A percentile compares a stretch with the other conserved stretches of the same genome.
These are phyloP conservation scores for Candida koratica DNA, from an alignment of 805 yeast genomes.

Conservation along the genomic window DNA sequence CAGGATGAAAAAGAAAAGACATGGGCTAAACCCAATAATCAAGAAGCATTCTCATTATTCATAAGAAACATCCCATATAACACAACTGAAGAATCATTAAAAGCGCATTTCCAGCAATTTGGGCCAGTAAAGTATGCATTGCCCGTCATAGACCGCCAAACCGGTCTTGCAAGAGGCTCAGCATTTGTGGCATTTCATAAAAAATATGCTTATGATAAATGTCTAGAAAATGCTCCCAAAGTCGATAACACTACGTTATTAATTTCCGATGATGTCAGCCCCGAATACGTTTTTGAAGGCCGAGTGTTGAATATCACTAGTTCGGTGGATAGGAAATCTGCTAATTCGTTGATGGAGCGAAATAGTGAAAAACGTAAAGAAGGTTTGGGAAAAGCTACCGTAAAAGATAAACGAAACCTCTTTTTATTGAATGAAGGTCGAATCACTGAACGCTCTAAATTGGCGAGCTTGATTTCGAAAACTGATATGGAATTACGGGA, in stretches of 20 bases:
- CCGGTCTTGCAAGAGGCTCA: slow-evolving; percentile 88
- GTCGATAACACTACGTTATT: slow-evolving; percentile 59
- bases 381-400: slow-evolving; percentile 73
- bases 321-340: slow-evolving; percentile 84
- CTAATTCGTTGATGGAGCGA: slow-evolving; percentile 66
- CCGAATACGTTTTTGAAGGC: slow-evolving; percentile 87
- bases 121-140: slow-evolving; percentile 90
- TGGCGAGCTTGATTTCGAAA: slow-evolving; percentile 63
- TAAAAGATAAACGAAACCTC: slow-evolving; percentile 79
- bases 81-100: slow-evolving; percentile 75
- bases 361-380: slow-evolving; percentile 72
- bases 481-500: slow-evolving; percentile 85
- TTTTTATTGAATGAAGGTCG: slow-evolving; percentile 92
- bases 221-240: slow-evolving; percentile 77
- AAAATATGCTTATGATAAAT: slow-evolving; percentile 58
- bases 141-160: slow-evolving; percentile 82
- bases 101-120: slow-evolving; percentile 74
- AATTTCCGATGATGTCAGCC: slow-evolving; percentile 88
- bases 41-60: slow-evolving; percentile 71
- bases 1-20: slow-evolving; percentile 23
- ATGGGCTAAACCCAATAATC: slow-evolving; percentile 41
- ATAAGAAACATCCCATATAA: slow-evolving; percentile 94
- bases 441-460: slow-evolving; percentile 71
- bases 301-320: slow-evolving; percentile 80
- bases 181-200: slow-evolving; percentile 86